Base-by-base conservation (phyloP, 2,329 filamentous ascomycete species). In the Alternaria atra region DNA sequence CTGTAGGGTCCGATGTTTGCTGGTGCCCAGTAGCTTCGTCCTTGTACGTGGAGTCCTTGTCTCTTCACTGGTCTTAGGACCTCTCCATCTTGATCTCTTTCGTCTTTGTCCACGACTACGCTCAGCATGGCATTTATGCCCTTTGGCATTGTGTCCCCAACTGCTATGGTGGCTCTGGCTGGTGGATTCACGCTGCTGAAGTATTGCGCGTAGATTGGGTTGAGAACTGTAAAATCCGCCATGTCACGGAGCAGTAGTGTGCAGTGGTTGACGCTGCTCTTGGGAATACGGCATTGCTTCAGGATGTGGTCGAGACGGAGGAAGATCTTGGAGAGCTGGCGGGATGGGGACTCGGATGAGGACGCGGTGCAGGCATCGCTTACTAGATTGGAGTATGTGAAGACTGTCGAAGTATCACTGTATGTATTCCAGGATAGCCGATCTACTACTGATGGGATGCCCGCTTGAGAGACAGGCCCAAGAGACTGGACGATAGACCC, bases 1-100 rank as follows among this genome's bases (percentile, higher is more conserved):
- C 94, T 97, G 79, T 98, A 98, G 0, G 95, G 95, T 0, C 95
- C 95, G 55, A 99, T 98, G 73, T 98, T 98, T 20, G 95, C 94
- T 0, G 95, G 95, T 0, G 95, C 95, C 95, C 95, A 99, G 83
- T 98, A 98, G 10, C 93, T 97, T 39, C 92, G 85, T 4, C 91
- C 94, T 79, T 98, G 95, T 6, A 99, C 94, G 77, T 99, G 95
- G 1, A 98, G 85, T 0, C 79, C 91, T 58, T 80, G 76, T 32
- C 83, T 78, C 2, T 50, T 27, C 0, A 59, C 51, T 8, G 52
- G n/a, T 34, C 47, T 57, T 1, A 48, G 10, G 8, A 25, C 12
- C 20, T 60, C 54, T 40, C 58, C 58, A 13, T 84, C 78, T 17
- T 40, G 32, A 30, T 60, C 55, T 17, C 20, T 51, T 1, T 23